Conservation (phyloP, 257 asterid genomes). For the Przewalskia tangutica region DNA sequence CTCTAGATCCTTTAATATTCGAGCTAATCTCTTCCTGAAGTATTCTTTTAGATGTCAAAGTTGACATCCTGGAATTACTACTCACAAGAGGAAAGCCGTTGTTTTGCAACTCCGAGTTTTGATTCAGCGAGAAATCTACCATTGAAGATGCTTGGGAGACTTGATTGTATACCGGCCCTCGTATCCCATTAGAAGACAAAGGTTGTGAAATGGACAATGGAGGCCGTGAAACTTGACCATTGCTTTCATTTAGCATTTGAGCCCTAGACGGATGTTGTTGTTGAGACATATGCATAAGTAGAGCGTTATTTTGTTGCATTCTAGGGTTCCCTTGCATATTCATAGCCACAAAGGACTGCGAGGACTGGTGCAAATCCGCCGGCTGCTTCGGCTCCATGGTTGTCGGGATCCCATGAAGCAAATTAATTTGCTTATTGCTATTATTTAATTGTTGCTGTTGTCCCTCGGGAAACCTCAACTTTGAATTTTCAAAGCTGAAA, state of each 20-base stretch:
- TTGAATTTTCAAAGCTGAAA: constrained; percentile 62
- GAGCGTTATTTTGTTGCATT: constrained; percentile 24
- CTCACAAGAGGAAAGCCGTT: constrained; percentile 23
- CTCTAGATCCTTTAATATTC: constrained; percentile 30
- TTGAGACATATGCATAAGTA: constrained; percentile 45
- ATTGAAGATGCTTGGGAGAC: constrained; percentile 32
- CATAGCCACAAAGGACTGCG: constrained; percentile 38
- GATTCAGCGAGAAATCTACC: constrained; percentile 49
- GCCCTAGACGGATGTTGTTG: constrained; percentile 39
- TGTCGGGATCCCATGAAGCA: constrained; percentile 85
- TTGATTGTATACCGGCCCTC: constrained; percentile 25
- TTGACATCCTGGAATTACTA: constrained; percentile 28
- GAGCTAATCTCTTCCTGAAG: constrained; percentile 24
- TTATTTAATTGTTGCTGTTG: constrained; percentile 31
- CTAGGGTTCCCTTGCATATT: constrained; percentile 42
- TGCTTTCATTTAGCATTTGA: constrained; percentile 35
- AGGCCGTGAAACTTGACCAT: constrained; percentile 23
- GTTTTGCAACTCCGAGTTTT: constrained; percentile 21
- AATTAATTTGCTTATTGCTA: constrained; percentile 39
- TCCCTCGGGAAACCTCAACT: constrained; percentile 40
- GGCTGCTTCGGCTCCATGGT: constrained; percentile 89
- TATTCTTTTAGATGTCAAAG: constrained; percentile 16
- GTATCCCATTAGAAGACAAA: constrained; percentile 21
- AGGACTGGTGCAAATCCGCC: constrained; percentile 54
- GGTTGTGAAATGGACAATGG: constrained; percentile 33